A percentile compares a stretch with the other conserved stretches of the same genome.
phyloP scores from a whole-genome alignment of 2,329 filamentous ascomycete genomes.

The Penicillium sp. region DNA sequence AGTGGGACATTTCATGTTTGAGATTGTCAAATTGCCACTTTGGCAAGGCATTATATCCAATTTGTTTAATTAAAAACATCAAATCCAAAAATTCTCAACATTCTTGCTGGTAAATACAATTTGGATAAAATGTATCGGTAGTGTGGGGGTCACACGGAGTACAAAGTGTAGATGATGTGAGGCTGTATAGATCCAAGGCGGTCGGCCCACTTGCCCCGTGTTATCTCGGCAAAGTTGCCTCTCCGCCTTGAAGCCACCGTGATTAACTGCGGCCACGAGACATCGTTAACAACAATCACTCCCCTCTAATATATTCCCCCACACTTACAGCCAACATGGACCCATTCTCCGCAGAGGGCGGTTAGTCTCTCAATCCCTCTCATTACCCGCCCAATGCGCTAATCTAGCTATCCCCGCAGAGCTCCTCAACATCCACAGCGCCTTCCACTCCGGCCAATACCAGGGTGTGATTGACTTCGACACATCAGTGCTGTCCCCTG shows the following conservation, averaged over 20 bases:
- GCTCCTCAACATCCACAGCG: constrained; percentile 67
- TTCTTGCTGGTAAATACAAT: too few relatives aligned
- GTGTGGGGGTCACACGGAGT: too few relatives aligned
- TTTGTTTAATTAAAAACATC: background rate
- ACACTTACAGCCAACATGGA: constrained; percentile 51
- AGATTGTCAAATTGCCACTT: background rate
- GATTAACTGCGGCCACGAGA: constrained; percentile 19
- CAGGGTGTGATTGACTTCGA: constrained; percentile 84
- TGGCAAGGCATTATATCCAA: background rate
- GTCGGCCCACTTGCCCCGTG: constrained; percentile 22
- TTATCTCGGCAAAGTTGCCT: constrained; percentile 19
- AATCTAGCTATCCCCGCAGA: constrained; percentile 45
- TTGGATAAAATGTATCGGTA: too few relatives aligned
- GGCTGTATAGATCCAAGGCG: constrained; percentile 16
- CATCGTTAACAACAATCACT: constrained; percentile 21
- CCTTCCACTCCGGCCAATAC: constrained; percentile 78
- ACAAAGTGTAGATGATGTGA: background rate
- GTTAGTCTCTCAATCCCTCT: constrained; percentile 36
- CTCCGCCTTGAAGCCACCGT: constrained; percentile 22
- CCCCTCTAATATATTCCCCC: constrained; percentile 7
- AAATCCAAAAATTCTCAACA: background rate
- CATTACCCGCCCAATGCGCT: background rate
- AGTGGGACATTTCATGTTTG: background rate
- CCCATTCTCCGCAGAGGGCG: constrained; percentile 65
- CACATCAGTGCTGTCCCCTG: constrained; percentile 72